Conservation (phyloP, 805 yeast genomes). For the Yarrowia deformans region DNA sequence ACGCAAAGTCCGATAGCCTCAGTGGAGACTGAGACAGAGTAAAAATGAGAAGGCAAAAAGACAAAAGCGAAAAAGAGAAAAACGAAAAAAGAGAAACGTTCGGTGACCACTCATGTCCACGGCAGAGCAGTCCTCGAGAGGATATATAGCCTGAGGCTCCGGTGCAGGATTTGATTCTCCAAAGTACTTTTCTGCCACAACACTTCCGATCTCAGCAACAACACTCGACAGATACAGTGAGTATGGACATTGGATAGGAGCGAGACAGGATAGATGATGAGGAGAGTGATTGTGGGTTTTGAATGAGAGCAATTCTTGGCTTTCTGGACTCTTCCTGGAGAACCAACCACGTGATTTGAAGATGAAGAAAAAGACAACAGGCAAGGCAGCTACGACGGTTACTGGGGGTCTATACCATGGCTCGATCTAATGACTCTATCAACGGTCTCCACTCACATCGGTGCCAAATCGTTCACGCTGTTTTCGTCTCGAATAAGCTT, state of each 20-base stretch:
- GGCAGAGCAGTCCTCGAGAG: background rate
- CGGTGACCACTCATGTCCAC: background rate
- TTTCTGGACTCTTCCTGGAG: too few relatives aligned
- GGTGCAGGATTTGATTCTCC: background rate
- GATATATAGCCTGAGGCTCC: conserved; percentile 4
- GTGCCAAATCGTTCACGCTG: background rate
- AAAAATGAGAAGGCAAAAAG: background rate
- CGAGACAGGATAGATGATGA: background rate
- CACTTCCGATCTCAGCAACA: background rate
- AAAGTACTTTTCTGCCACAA: background rate
- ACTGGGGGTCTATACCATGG: too few relatives aligned
- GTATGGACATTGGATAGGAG: background rate
- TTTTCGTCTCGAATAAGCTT: background rate
- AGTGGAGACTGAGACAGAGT: conserved; percentile 14
- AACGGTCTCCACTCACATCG: background rate
- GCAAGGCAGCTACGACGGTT: too few relatives aligned
- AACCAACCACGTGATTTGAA: background rate
- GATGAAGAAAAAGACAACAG: background rate
- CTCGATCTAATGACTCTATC: too few relatives aligned
- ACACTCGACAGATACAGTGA: conserved; percentile 24
- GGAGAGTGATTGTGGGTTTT: background rate
- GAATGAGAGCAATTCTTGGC: conserved; percentile 14
- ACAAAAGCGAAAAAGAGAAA: background rate
- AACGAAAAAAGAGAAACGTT: background rate
- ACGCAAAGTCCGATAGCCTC: conserved; percentile 15